Evolutionary conservation across 768 basidiomycete genomes (phyloP).

Genomic region (Leccinellum luteum): DNA sequence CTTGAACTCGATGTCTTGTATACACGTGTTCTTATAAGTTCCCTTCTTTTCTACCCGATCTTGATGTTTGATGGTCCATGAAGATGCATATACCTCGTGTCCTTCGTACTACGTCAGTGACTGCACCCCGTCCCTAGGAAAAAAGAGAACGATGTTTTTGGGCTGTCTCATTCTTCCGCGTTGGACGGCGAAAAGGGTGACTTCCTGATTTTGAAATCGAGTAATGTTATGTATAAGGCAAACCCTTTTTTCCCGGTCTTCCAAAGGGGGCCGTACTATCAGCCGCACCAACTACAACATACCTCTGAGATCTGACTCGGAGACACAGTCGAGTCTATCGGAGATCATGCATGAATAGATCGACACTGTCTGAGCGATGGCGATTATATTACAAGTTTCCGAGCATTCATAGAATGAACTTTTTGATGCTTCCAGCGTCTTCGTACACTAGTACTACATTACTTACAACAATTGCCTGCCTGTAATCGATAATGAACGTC

Average conservation of each 20-base stretch:
- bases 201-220: not conserved
- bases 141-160: no score
- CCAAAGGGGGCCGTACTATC: not conserved
- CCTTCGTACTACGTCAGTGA: not conserved
- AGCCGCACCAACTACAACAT: not conserved
- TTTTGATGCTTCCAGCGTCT: not conserved
- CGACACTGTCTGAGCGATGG: not conserved
- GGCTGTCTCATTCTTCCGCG: not conserved
- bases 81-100: not conserved
- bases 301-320: not conserved
- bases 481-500: not conserved
- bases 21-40: not conserved
- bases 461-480: not conserved
- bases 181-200: not conserved
- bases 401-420: not conserved
- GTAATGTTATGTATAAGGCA: not conserved
- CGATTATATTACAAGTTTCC: not conserved
- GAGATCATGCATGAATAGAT: not conserved
- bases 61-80: not conserved
- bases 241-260: not conserved
- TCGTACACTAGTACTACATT: no score
- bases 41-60: not conserved
- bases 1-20: not conserved
- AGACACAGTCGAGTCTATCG: not conserved
- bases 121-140: not conserved